phyloP scores from a whole-genome alignment of 1,284 basidiomycete species.

The Wallemia mellicola region DNA sequence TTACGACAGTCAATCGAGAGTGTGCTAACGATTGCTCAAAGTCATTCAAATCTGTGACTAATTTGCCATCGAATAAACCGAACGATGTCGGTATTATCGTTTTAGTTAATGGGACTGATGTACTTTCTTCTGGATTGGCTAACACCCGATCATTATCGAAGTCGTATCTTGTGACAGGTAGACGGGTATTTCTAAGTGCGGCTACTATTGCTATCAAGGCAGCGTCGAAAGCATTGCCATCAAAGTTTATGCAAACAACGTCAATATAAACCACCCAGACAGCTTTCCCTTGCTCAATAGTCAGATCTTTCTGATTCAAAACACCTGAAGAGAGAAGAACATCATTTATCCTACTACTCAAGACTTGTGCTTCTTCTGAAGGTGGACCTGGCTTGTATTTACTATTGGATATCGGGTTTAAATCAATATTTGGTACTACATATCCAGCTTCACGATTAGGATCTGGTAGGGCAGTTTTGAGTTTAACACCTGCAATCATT shows the following conservation, averaged over 20 bases:
- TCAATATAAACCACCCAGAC: constrained; percentile 84
- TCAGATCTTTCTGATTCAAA: constrained; percentile 34
- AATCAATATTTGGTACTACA: constrained; percentile 70
- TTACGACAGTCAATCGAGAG: not conserved
- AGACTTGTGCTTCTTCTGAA: constrained; percentile 58
- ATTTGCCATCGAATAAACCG: not conserved
- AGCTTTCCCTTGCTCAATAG: constrained; percentile 46
- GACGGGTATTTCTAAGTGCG: constrained; percentile 28
- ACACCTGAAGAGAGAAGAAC: constrained; percentile 33
- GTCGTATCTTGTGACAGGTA: not conserved
- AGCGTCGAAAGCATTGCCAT: constrained; percentile 82
- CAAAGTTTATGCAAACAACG: constrained; percentile 78
- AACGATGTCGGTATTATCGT: not conserved
- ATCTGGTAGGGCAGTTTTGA: constrained; percentile 70
- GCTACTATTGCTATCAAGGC: constrained; percentile 58
- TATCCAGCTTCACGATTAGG: constrained; percentile 46
- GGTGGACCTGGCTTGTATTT: constrained; percentile 86
- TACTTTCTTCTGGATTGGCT: not conserved
- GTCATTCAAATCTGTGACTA: not conserved
- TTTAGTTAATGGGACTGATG: not conserved
- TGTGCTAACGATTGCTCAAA: not conserved
- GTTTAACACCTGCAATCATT: constrained; percentile 72
- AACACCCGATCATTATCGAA: not conserved
- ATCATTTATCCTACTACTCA: constrained; percentile 52
- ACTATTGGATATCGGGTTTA: constrained; percentile 70